phyloP scores from a whole-genome alignment of 257 asterid genomes.

The Galeopsis tetrahit region DNA sequence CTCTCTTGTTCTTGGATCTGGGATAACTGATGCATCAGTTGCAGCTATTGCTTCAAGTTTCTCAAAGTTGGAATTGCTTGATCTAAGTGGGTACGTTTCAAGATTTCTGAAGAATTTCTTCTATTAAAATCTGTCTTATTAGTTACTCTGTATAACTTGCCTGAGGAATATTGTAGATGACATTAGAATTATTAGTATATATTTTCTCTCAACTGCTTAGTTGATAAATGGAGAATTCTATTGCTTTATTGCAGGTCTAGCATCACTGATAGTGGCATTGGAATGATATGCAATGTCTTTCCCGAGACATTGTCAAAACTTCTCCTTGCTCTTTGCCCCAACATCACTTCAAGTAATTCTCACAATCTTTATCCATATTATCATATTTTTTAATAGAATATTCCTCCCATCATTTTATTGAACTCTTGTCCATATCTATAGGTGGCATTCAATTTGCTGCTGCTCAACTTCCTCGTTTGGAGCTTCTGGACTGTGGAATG shows the following conservation, averaged over 20 bases:
- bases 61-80: constrained; percentile 82
- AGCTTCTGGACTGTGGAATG: constrained; percentile 98
- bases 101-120: neutral
- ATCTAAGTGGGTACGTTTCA: constrained; percentile 88
- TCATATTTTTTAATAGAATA: neutral
- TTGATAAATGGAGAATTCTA: constrained; percentile 2
- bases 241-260: constrained; percentile 66
- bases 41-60: constrained; percentile 91
- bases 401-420: neutral
- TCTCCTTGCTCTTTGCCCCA: constrained; percentile 93
- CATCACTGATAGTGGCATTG: constrained; percentile 93
- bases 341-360: constrained; percentile 85
- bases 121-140: neutral
- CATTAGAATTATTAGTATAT: neutral
- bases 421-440: constrained; percentile 31
- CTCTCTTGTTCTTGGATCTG: constrained; percentile 93
- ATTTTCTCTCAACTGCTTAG: neutral
- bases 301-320: constrained; percentile 84
- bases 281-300: constrained; percentile 93
- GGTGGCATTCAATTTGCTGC: constrained; percentile 98
- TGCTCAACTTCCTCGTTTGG: constrained; percentile 84
- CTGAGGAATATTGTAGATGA: neutral
- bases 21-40: constrained; percentile 94
- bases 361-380: constrained; percentile 23
- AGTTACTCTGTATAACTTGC: neutral